These are phyloP conservation scores for Gamsiella multidivaricata DNA, from an alignment of 192 early-diverging fungal species.

Conservation along the genomic window DNA sequence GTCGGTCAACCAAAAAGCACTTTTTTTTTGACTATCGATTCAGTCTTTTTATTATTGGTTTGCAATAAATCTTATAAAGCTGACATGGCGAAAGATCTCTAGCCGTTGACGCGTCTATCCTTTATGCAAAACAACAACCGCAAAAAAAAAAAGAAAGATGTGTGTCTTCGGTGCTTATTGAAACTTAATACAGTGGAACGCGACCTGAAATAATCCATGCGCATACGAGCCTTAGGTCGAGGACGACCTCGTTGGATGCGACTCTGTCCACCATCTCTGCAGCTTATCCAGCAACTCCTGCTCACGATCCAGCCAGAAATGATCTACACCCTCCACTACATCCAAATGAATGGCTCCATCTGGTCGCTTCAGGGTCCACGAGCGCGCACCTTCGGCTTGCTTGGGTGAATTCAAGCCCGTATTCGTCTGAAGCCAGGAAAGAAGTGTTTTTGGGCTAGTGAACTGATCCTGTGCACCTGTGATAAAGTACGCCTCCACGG, in stretches of 20 bases:
- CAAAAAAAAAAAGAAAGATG: no score
- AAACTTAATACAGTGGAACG: no score
- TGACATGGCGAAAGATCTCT: no score
- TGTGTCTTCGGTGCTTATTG: no score
- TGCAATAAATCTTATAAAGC: no score
- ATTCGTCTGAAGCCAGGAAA: conserved; percentile 42
- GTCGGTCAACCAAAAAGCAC: no score
- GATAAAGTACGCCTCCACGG: conserved; percentile 42
- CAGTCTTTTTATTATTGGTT: no score
- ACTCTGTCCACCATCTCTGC: conserved; percentile 28
- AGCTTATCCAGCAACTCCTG: conserved; percentile 24
- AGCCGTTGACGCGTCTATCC: no score
- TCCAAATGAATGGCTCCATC: conserved; percentile 43
- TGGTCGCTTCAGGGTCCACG: conserved; percentile 31
- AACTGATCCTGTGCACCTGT: conserved; percentile 46
- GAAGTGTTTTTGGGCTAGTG: conserved; percentile 35
- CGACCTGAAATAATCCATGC: no score
- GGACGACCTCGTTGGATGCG: conserved; percentile 8
- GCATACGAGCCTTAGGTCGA: no score
- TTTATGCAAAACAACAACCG: no score
- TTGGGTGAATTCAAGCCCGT: conserved; percentile 27
- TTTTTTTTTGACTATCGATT: no score
- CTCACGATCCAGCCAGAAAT: conserved; percentile 50
- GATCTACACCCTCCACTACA: conserved; percentile 36
- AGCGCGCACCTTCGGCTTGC: not conserved